Percentiles rank a stretch among this genome's conserved stretches.
phyloP scores from a whole-genome alignment of 2,329 filamentous ascomycete genomes.

The Fusarium sp. region DNA sequence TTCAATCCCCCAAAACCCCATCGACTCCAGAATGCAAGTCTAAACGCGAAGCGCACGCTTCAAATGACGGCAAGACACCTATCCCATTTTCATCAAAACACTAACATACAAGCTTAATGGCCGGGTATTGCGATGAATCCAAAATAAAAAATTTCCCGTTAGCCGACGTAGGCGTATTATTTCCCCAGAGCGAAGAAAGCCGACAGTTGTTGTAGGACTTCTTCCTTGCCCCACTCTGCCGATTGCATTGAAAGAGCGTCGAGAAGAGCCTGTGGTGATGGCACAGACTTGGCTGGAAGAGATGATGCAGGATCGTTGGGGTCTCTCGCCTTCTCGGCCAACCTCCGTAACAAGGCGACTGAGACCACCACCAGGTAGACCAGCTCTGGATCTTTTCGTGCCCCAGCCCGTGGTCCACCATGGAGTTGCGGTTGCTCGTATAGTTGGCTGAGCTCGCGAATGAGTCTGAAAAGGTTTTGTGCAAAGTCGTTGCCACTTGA shows the following conservation, averaged over 20 bases:
- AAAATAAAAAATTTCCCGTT: conserved; percentile 21
- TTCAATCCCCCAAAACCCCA: conserved; percentile 31
- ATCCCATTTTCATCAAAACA: conserved; percentile 42
- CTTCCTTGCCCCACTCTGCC: conserved; percentile 71
- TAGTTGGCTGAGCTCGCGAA: conserved; percentile 76
- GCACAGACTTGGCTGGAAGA: conserved; percentile 72
- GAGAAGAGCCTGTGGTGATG: conserved; percentile 75
- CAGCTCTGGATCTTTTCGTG: conserved; percentile 62
- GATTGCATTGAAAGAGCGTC: conserved; percentile 74
- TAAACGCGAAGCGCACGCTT: conserved; percentile 44
- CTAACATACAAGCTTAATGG: conserved; percentile 46
- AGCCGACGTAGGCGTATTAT: conserved; percentile 51
- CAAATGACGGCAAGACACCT: conserved; percentile 40
- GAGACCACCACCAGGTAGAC: conserved; percentile 76
- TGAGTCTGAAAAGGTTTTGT: conserved; percentile 79
- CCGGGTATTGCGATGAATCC: conserved; percentile 34
- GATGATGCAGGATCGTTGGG: conserved; percentile 61
- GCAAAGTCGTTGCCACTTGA: conserved; percentile 86
- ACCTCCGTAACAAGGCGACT: conserved; percentile 73
- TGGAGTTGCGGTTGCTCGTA: conserved; percentile 62
- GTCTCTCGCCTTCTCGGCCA: conserved; percentile 76
- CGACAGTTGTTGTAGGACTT: conserved; percentile 76
- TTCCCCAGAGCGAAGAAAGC: conserved; percentile 62
- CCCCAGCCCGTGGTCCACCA: conserved; percentile 48
- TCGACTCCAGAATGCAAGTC: conserved; percentile 47